phyloP scores from a whole-genome alignment of 768 basidiomycete species.

The Dentipellis fragilis region DNA sequence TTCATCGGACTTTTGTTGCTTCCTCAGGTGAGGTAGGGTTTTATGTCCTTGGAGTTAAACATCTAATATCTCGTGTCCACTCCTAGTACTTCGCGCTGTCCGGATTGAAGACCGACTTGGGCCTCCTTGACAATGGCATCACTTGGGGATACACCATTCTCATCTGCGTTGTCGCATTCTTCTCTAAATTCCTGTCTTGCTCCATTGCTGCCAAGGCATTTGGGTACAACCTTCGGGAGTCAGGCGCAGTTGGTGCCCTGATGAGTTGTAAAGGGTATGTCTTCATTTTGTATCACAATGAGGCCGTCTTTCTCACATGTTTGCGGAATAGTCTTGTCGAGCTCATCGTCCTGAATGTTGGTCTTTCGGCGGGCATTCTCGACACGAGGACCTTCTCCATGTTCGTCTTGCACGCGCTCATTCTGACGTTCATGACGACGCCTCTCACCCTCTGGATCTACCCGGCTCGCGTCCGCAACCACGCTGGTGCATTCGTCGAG shows the following conservation, averaged over 20 bases:
- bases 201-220: conserved; percentile 42
- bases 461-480: conserved; percentile 48
- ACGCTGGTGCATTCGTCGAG: conserved; percentile 15
- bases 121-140: conserved; percentile 60
- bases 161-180: conserved; percentile 66
- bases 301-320: background rate
- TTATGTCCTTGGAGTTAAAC: background rate
- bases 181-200: conserved; percentile 72
- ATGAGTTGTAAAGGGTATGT: conserved; percentile 87
- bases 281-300: background rate
- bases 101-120: conserved; percentile 73
- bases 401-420: conserved; percentile 74
- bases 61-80: conserved; percentile 9
- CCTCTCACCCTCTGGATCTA: conserved; percentile 75
- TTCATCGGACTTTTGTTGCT: conserved; percentile 67
- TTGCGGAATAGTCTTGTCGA: conserved; percentile 50
- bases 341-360: conserved; percentile 87
- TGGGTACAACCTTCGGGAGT: conserved; percentile 70
- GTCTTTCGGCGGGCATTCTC: conserved; percentile 57
- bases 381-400: conserved; percentile 70
- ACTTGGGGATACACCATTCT: conserved; percentile 78
- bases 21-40: conserved; percentile 46
- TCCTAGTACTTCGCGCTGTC: conserved; percentile 69
- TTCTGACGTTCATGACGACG: conserved; percentile 78
- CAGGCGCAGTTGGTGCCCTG: conserved; percentile 72